Conservation (phyloP, 371 early-diverging fungal species). For the Haplosporangium sp. region DNA sequence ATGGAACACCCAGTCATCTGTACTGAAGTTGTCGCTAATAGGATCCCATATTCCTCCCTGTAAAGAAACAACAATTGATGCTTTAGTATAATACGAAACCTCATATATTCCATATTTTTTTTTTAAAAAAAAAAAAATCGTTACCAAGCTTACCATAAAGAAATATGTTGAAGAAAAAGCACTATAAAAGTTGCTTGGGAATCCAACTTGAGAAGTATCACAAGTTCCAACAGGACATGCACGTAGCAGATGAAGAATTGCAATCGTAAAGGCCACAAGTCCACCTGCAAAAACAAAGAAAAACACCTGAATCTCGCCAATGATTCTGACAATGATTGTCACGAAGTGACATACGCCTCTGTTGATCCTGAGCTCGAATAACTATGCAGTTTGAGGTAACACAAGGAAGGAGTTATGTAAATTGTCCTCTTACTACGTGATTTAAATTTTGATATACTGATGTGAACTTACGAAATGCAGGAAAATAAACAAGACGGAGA, state of each 20-base stretch:
- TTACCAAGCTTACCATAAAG: constrained; percentile 9
- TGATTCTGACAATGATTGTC: constrained; percentile 19
- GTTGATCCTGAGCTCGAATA: constrained; percentile 5
- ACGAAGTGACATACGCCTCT: constrained; percentile 29
- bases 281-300: constrained; percentile 11
- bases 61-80: neutral
- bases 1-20: constrained; percentile 6
- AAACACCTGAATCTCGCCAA: constrained; percentile 16
- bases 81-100: no score
- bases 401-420: neutral
- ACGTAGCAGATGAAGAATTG: constrained; percentile 13
- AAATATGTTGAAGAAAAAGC: constrained; percentile 17
- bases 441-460: no score
- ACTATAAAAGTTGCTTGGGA: neutral
- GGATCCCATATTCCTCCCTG: constrained; percentile 27
- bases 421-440: no score
- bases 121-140: no score
- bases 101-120: no score
- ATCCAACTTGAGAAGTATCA: neutral
- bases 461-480: constrained; percentile 17
- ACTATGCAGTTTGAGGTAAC: neutral
- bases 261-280: constrained; percentile 12
- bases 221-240: constrained; percentile 1
- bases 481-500: constrained; percentile 19
- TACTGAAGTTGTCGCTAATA: constrained; percentile 3